Evolutionary conservation across 2,329 filamentous ascomycete species (phyloP), one percentile per base, ranked within the genome.

Genomic region (Chlorencoelia australis): DNA sequence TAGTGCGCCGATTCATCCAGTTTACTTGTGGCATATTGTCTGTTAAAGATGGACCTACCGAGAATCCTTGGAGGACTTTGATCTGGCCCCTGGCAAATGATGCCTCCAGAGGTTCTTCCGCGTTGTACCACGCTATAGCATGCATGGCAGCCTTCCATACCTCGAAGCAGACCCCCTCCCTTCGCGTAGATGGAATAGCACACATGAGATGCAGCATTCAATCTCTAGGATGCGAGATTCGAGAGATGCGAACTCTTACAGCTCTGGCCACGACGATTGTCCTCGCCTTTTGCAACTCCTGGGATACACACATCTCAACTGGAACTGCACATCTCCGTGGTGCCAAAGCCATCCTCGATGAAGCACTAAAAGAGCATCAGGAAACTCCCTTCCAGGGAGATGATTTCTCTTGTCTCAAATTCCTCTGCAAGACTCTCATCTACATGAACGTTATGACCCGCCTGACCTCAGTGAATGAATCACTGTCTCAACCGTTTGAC

Each of bases 381-480:
- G 59, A 44, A 54, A 54, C 19, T 48, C 64, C 26, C 49, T 61
- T 63, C 20, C 52, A 50, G n/a, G 67, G 65, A 4, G 55, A 64
- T 17, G 68, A 74, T 29, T 54, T 72, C 9, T 60, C 65, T 25
- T 62, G 75, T 6, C 59, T 83, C 16, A 73, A 72, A 37, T 83
- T 83, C 47, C 61, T 84, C 13, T 79, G 76, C 58, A 82, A 82
- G 50, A 75, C 82, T 4, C 83, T 75, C 73, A 67, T 82, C 6
- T 84, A 83, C 49, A 79, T 82, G 69, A 77, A 82, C 52, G 79
- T 83, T 18, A 77, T 83, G 43, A 73, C 79, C 16, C 69, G 78
- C 10, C 59, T 84, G 33, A 82, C 77, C 0, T 76, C 76, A 3
- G 58, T 73, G 3, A 50, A 56, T 24, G 47, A 52, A 4, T 70